These are phyloP conservation scores for Aspergillus panamensis DNA, from an alignment of 495 filamentous ascomycete species.

Conservation along the genomic window DNA sequence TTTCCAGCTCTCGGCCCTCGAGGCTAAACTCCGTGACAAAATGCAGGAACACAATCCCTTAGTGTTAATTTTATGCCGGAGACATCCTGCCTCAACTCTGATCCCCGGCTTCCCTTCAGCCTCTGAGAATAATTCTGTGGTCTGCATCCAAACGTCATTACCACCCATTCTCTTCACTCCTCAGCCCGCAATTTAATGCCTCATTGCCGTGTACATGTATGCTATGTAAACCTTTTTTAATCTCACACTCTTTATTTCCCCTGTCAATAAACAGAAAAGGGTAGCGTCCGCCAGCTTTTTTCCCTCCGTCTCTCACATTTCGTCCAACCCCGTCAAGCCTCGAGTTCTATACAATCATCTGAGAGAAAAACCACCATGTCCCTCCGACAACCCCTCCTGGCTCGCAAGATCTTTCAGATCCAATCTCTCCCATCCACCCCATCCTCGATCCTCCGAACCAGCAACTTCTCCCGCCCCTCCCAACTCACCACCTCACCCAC, in stretches of 20 bases:
- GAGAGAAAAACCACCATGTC: background rate
- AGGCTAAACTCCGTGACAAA: conserved; percentile 3
- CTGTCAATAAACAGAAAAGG: too few species aligned
- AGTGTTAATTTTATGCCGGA: background rate
- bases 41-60: background rate
- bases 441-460: background rate
- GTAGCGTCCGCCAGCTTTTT: too few species aligned
- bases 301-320: background rate
- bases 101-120: background rate
- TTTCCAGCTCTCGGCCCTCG: background rate
- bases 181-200: too few species aligned
- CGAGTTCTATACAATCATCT: background rate
- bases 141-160: conserved; percentile 10
- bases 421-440: background rate
- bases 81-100: conserved; percentile 4
- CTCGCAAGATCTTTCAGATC: background rate
- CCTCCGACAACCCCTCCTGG: conserved; percentile 5
- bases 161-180: background rate
- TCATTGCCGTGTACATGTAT: too few species aligned
- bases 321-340: too few species aligned
- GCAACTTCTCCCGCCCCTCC: background rate
- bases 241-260: too few species aligned
- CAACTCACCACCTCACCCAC: background rate
- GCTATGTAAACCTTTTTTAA: too few species aligned
- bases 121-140: background rate